Percentiles rank a stretch among this genome's conserved stretches.
Conservation (phyloP, 352 stramenopile species). For the Globisporangium abappressorium region DNA sequence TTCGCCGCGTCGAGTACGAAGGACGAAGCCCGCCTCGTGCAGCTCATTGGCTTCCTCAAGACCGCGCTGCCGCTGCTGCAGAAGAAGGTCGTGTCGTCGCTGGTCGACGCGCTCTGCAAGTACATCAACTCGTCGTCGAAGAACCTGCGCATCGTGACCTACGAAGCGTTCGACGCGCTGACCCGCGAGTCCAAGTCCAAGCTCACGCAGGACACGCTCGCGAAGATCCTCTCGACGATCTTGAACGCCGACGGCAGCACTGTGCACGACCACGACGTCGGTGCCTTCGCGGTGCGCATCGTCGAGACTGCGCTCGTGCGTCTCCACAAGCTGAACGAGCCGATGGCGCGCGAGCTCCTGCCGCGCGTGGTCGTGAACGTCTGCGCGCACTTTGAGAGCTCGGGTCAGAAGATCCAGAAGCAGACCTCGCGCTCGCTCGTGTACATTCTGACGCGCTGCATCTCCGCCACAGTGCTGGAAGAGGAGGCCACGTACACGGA, state of each 20-base stretch:
- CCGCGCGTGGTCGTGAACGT: conserved; percentile 72
- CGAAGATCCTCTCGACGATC: conserved; percentile 57
- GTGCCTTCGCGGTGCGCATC: conserved; percentile 66
- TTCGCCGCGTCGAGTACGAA: conserved; percentile 62
- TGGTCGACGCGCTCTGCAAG: conserved; percentile 69
- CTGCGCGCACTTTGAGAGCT: conserved; percentile 72
- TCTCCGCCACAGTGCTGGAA: conserved; percentile 49
- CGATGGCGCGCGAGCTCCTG: conserved; percentile 58
- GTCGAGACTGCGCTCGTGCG: conserved; percentile 61
- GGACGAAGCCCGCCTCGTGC: conserved; percentile 69
- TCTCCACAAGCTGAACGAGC: conserved; percentile 53
- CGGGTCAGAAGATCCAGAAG: conserved; percentile 54
- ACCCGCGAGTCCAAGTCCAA: conserved; percentile 49
- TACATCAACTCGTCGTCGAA: conserved; percentile 72
- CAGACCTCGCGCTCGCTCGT: conserved; percentile 63
- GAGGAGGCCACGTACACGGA: conserved; percentile 58
- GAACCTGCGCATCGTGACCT: conserved; percentile 76
- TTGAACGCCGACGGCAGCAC: conserved; percentile 60
- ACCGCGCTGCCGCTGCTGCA: conserved; percentile 72
- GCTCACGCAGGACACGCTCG: conserved; percentile 62
- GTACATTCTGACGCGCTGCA: conserved; percentile 55
- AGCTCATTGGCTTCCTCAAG: conserved; percentile 83
- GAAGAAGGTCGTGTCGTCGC: conserved; percentile 74
- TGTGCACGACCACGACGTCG: conserved; percentile 57
- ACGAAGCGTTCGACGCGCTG: conserved; percentile 68